phyloP scores from a whole-genome alignment of 1,139 yeast genomes.

The Nakaseomyces uthaithaninus region DNA sequence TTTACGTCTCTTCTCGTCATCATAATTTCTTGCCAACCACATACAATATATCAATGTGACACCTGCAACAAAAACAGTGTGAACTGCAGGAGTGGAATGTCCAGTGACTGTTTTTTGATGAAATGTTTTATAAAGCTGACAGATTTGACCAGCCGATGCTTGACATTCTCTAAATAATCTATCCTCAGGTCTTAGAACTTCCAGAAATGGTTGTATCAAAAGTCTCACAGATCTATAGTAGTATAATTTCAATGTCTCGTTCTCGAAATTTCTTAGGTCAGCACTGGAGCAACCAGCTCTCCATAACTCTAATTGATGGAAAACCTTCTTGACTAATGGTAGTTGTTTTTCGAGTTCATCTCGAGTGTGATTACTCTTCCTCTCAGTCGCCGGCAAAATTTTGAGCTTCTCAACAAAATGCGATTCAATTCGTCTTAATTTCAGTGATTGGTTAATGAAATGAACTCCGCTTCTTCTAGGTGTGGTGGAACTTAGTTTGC shows the following conservation, averaged over 20 bases:
- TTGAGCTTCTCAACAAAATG: conserved; percentile 44
- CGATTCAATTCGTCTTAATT: conserved; percentile 47
- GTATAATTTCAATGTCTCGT: conserved; percentile 45
- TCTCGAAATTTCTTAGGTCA: conserved; percentile 37
- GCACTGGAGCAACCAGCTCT: conserved; percentile 37
- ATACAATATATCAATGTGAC: conserved; percentile 52
- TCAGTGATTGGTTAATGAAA: conserved; percentile 47
- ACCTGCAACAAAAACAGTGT: conserved; percentile 55
- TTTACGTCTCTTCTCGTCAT: conserved; percentile 40
- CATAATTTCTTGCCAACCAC: conserved; percentile 51
- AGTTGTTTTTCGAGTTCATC: conserved; percentile 32
- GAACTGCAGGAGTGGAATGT: conserved; percentile 53
- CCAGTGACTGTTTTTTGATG: conserved; percentile 51
- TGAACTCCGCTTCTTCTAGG: conserved; percentile 31
- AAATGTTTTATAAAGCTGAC: conserved; percentile 49
- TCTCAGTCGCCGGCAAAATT: conserved; percentile 31
- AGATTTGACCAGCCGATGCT: conserved; percentile 56
- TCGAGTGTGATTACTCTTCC: conserved; percentile 8
- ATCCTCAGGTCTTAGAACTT: conserved; percentile 48
- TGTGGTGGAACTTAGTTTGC: conserved; percentile 6
- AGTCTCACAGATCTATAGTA: conserved; percentile 50
- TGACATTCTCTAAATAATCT: conserved; percentile 51
- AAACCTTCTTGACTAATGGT: conserved; percentile 39
- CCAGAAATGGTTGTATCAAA: conserved; percentile 51
- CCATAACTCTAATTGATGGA: conserved; percentile 45